Conservation (phyloP, 352 stramenopile genomes). For the Phytophthora hibernalis region DNA sequence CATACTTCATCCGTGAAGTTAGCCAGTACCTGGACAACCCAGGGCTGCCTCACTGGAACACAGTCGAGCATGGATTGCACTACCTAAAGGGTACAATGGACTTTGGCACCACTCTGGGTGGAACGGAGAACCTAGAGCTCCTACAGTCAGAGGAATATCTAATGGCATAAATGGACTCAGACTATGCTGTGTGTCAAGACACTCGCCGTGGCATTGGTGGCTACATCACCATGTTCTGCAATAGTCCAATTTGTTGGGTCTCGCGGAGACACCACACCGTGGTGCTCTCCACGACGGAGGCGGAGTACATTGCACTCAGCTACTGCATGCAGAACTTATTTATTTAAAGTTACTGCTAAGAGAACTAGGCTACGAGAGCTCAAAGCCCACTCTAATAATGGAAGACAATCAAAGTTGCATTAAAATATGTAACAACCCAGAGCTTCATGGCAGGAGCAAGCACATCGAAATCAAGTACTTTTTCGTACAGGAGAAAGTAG, state of each 20-base stretch:
- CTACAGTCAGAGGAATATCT: conserved; percentile 15
- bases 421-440: too few species aligned
- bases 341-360: conserved; percentile 13
- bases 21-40: conserved; percentile 7
- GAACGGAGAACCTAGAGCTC: neutral
- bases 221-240: conserved; percentile 17
- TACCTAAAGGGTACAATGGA: conserved; percentile 2
- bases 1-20: conserved; percentile 7
- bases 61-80: conserved; percentile 1
- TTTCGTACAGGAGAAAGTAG: conserved; percentile 12
- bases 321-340: conserved; percentile 14
- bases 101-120: neutral
- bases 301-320: neutral
- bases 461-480: conserved; percentile 24
- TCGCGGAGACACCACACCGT: conserved; percentile 2
- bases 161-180: conserved; percentile 13
- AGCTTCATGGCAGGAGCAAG: conserved; percentile 8
- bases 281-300: neutral
- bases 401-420: conserved; percentile 28
- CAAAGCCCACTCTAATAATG: conserved; percentile 14
- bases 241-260: conserved; percentile 13
- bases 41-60: neutral
- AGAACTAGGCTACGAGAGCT: conserved; percentile 17
- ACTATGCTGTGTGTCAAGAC: conserved; percentile 11
- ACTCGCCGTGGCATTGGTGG: conserved; percentile 3